Conservation (phyloP, 129 eudicot genomes). For the Apium graveolens region DNA sequence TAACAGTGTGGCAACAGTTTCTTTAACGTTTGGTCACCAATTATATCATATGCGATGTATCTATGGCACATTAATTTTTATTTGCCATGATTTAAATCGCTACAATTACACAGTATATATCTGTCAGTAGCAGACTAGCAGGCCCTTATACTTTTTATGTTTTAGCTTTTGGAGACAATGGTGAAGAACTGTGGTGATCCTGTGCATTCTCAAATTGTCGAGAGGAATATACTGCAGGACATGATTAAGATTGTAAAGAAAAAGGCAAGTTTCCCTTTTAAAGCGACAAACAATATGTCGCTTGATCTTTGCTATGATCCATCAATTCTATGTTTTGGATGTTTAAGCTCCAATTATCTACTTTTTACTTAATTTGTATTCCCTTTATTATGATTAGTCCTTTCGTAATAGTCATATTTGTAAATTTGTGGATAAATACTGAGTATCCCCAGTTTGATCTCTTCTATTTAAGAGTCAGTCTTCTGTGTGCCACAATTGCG, state of each 20-base stretch:
- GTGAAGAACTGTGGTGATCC: constrained; percentile 90
- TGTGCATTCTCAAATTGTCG: constrained; percentile 70
- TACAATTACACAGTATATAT: not conserved
- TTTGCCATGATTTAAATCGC: not conserved
- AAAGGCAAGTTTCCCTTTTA: constrained; percentile 35
- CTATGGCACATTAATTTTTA: not conserved
- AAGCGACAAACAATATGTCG: not conserved
- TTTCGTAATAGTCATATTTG: not conserved
- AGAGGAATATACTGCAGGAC: constrained; percentile 61
- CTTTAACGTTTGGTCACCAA: too few relatives aligned
- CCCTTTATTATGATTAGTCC: not conserved
- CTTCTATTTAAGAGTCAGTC: not conserved
- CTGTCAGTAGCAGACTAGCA: too few relatives aligned
- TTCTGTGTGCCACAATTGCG: not conserved
- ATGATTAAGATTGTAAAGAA: constrained; percentile 88
- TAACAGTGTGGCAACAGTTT: not conserved
- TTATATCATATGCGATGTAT: not conserved
- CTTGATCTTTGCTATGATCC: not conserved
- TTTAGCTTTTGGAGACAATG: constrained; percentile 86
- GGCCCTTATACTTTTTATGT: not conserved
- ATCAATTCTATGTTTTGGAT: not conserved
- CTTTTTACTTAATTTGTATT: not conserved
- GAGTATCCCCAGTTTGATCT: not conserved
- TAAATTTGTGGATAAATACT: not conserved
- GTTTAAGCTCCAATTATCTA: not conserved